These are phyloP conservation scores for Plenodomus lindquistii DNA, from an alignment of 2,329 filamentous ascomycete species.

Conservation along the genomic window DNA sequence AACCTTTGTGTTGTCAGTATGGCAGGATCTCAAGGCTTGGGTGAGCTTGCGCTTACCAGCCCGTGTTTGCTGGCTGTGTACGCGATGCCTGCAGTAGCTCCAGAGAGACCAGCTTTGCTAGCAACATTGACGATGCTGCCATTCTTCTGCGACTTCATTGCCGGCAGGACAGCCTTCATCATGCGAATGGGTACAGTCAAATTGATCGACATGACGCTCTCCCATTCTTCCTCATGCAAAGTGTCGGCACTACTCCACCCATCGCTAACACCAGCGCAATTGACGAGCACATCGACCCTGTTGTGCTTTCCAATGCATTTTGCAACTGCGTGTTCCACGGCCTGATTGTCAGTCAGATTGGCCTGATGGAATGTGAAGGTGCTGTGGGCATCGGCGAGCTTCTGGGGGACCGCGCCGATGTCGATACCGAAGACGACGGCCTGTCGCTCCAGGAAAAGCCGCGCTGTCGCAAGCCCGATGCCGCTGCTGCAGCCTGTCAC, in stretches of 20 bases:
- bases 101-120: conserved; percentile 36
- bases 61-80: conserved; percentile 54
- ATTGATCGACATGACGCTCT: conserved; percentile 49
- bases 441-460: conserved; percentile 26
- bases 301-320: conserved; percentile 27
- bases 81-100: conserved; percentile 49
- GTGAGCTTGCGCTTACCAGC: conserved; percentile 33
- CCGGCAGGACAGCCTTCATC: conserved; percentile 51
- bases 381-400: conserved; percentile 15
- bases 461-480: conserved; percentile 34
- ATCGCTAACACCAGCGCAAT: conserved; percentile 53
- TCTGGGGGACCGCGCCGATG: conserved; percentile 21
- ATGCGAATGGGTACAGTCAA: conserved; percentile 51
- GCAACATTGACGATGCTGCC: conserved; percentile 51
- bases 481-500: conserved; percentile 37
- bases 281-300: conserved; percentile 49
- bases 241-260: conserved; percentile 47
- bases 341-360: conserved; percentile 22
- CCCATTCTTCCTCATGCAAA: conserved; percentile 46
- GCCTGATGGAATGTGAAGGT: conserved; percentile 31
- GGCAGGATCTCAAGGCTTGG: neutral
- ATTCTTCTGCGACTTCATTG: conserved; percentile 46
- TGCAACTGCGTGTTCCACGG: conserved; percentile 26
- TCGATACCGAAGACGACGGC: conserved; percentile 37
- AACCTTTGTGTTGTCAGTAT: conserved; percentile 27